Base-by-base conservation (phyloP, 257 asterid genomes). In the Przewalskia tangutica region DNA sequence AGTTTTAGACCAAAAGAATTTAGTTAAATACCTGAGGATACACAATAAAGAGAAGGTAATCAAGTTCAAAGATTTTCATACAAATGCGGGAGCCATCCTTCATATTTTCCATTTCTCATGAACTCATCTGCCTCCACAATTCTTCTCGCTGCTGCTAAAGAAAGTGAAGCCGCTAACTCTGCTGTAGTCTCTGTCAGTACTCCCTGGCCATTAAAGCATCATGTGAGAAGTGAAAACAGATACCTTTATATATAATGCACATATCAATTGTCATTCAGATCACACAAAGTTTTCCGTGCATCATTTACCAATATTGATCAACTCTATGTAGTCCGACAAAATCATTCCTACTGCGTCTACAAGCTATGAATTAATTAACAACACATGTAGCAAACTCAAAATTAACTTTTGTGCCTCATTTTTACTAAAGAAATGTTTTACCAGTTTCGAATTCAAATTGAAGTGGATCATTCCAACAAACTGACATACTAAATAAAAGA, bases 31-130 rank as follows among this genome's bases (percentile, higher is more conserved):
- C 58, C 68, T 12, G 53, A 3, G 54, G 63, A 64, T 11, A 51
- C 6, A n/a, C 20, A 80, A 58, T 8, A 79, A 66, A 60, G 27
- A 13, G 46, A 59, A 80, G 34, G 42, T 9, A 23, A 80, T 23
- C 36, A 53, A 76, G 77, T 65, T 2, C 6, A 58, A 71, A 12
- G 51, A 82, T 13, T 38, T 18, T 8, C 92, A 78, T 92, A 95
- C 99, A 95, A 90, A 90, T 95, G 90, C 59, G 99, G 99, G 85
- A 95, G 97, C 99, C 98, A 95, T 91, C 99, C 99, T 82, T 95
- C 97, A 51, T 95, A 95, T 87, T 89, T 86, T 20, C 99, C 99
- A 16, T 88, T 91, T 88, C 98, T 95, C 99, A 94, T 95, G 91
- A 94, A 95, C 86, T 89, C 97, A 81, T 95, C 99, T 3, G 99